Evolutionary conservation across 139 green algal genomes (phyloP), one percentile per base, ranked within the genome.

Genomic region (Chlorella sorokiniana): DNA sequence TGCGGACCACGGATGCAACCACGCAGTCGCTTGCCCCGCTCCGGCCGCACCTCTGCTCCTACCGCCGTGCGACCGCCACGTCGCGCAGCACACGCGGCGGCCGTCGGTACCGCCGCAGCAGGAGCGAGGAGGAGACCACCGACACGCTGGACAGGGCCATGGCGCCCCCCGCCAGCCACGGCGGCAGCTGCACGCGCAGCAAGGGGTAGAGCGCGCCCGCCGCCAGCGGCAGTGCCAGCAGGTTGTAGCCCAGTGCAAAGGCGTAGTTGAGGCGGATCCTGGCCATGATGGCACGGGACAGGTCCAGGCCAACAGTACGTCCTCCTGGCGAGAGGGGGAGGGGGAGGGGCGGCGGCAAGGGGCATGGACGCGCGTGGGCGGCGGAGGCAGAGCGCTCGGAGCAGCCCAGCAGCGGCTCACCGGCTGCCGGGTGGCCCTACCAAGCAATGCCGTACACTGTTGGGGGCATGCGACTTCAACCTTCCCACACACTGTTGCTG

Each of bases 221-320:
- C 0, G 94, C 92, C 42, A 96, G 64, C 16, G 94, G 94, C 33
- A 99, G 92, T 83, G 91, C 92, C 44, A 96, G 44, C 14, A 96
- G 79, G 79, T 99, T 99, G 89, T 99, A 99, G 6, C 87, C 92
- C 90, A 99, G 94, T 0, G 96, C 96, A 89, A 92, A 99, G 14
- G 95, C 68, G 83, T 98, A 99, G 83, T 99, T 99, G 22, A 91
- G 64, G 35, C 87, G 86, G 85, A 99, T 99, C 70, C 96, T 89
- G 38, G 76, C 72, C 79, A 97, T 96, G n/a, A 93, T 97, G 48
- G 88, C 88, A 7, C 90, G 85, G 0, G 95, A 95, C 1, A 99
- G 84, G 84, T 76, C 76, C 61, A 81, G 87, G 95, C 94, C 0
- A 89, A 86, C 22, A 99, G 85, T 23, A 99, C 95, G 76, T 96